These are phyloP conservation scores for Bathelium albidoporum DNA, from an alignment of 495 filamentous ascomycete genomes.

Conservation along the genomic window DNA sequence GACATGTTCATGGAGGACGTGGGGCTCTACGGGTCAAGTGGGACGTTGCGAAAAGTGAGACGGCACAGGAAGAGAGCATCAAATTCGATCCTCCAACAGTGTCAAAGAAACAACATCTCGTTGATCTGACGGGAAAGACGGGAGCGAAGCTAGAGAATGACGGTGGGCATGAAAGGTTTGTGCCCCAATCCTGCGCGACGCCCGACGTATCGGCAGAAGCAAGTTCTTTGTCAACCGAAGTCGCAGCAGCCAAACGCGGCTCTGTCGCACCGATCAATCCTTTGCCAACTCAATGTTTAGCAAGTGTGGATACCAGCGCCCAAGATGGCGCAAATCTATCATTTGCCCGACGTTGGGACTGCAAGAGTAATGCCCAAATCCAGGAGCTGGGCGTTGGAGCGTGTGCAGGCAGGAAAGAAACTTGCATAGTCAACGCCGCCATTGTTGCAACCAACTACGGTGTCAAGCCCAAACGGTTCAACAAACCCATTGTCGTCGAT, in stretches of 20 bases:
- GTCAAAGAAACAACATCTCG: conserved; percentile 49
- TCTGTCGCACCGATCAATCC: background rate
- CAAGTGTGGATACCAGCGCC: background rate
- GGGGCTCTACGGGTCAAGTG: conserved; percentile 48
- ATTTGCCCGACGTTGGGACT: background rate
- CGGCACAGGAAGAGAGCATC: background rate
- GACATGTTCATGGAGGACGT: conserved; percentile 31
- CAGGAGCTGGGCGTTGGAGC: background rate
- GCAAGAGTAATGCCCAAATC: background rate
- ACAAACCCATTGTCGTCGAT: conserved; percentile 71
- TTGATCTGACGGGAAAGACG: conserved; percentile 45
- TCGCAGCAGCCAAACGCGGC: background rate
- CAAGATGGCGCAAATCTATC: background rate
- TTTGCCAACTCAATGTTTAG: background rate
- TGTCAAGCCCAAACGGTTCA: conserved; percentile 45
- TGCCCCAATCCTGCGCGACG: background rate
- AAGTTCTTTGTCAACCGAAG: background rate
- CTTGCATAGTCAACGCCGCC: conserved; percentile 67
- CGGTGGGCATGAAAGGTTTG: conserved; percentile 14
- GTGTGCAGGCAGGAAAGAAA: conserved; percentile 41
- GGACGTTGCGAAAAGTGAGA: conserved; percentile 17
- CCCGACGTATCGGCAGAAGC: conserved; percentile 1
- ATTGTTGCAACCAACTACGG: conserved; percentile 57
- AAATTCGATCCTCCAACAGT: conserved; percentile 36
- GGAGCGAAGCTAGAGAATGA: conserved; percentile 30